Evolutionary conservation across 1,284 basidiomycete genomes (phyloP), one percentile per base, ranked within the genome.

Genomic region (Ceratobasidium sp.): DNA sequence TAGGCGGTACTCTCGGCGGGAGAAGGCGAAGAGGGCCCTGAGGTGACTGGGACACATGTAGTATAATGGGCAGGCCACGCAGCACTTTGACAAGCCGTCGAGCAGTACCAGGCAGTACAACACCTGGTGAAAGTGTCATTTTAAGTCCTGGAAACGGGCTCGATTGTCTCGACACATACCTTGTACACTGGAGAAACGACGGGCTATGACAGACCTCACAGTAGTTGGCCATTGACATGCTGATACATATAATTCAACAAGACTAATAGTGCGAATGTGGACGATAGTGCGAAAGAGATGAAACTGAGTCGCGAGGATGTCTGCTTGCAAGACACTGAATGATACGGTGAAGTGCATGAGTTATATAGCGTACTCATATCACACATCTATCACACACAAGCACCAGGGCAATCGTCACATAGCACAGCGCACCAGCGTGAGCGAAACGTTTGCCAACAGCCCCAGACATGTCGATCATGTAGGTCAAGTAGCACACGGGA

Each of bases 1-100:
- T 44, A 60, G 35, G 54, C 33, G 35, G 33, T 48, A 30, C 52
- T n/a, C 20, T 71, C 69, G 27, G 44, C 55, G 7, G 69, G 69
- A 23, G 54, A 38, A 23, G 35, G 52, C 16, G 41, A 27, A 2
- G 20, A 35, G 10, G 38, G 44, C 16, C 35, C 55, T 4, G 50
- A 7, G 16, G 8, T 41, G 44, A 41, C 18, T 5, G 69, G 69
- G n/a, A 71, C n/a, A 27, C 69, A 71, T 18, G 30, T 59, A 30
- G 38, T 38, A 60, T 71, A 71, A 48, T 71, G 69, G 12, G 23
- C 44, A 1, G 69, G 69, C 69, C 69, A 71, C 14, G 69, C 69
- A 46, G 55, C 38, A 23, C 69, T 71, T n/a, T 71, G 69, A 41
- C 69, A 71, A 20, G 35, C 55, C 23, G 69, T 64, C 18, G 71